Evolutionary conservation across 2,329 filamentous ascomycete species (phyloP).

Genomic region (Penicillium sp.): DNA sequence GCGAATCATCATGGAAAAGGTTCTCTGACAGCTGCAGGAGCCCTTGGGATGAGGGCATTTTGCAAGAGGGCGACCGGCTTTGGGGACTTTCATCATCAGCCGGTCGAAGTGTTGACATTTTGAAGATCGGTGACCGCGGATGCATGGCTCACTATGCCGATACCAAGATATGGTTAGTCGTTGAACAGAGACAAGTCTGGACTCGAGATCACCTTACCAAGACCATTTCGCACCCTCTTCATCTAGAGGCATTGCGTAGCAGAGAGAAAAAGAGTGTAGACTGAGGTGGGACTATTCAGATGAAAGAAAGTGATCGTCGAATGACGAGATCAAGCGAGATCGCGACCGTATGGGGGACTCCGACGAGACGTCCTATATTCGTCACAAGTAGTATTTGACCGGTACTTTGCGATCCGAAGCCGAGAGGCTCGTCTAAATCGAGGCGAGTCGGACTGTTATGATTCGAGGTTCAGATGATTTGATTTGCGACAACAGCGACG

Average conservation of each 20-base stretch:
- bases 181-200: slow-evolving; percentile 3
- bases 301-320: slow-evolving; percentile 11
- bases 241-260: slow-evolving; percentile 48
- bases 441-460: too few species aligned
- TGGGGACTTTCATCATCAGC: slow-evolving; percentile 55
- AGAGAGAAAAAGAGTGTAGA: background rate
- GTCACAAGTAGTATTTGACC: too few species aligned
- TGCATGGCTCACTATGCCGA: slow-evolving; percentile 49
- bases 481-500: background rate
- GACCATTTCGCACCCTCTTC: slow-evolving; percentile 52
- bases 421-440: too few species aligned
- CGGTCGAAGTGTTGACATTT: slow-evolving; percentile 55
- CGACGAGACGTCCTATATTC: background rate
- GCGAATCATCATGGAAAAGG: slow-evolving; percentile 50
- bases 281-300: background rate
- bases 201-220: slow-evolving; percentile 38
- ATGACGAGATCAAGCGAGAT: slow-evolving; percentile 10
- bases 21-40: slow-evolving; percentile 46
- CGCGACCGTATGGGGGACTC: background rate
- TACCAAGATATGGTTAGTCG: slow-evolving; percentile 4
- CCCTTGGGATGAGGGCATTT: slow-evolving; percentile 53
- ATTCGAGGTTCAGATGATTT: background rate
- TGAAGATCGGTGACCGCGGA: slow-evolving; percentile 54
- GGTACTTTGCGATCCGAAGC: too few species aligned
- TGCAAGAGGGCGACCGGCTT: slow-evolving; percentile 52